Base-by-base conservation (phyloP, 2,329 filamentous ascomycete genomes). In the Pseudogymnoascus sp. region DNA sequence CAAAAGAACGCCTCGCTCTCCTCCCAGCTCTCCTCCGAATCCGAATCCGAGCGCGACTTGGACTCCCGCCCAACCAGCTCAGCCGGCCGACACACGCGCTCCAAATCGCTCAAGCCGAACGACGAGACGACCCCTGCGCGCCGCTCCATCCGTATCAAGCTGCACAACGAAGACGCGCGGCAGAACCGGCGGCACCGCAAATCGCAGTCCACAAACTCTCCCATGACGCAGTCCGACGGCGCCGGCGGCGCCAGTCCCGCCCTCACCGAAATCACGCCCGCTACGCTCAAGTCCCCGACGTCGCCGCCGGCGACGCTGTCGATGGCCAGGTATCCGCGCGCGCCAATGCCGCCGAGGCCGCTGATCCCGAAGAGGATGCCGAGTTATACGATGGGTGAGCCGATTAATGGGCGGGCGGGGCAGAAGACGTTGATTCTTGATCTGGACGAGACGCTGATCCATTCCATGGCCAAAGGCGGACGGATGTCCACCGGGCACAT, bases 401-500 rank as follows among this genome's bases (percentile, higher is more conserved):
- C 83, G 65, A 73, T 81, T 63, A 69, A 75, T 68, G 75, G 78
- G 52, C 76, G 76, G 59, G 78, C 84, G 52, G 86, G 88, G 65
- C 89, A 94, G 71, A 99, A 99, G 80, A 99, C 94, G 0, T 78
- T 99, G 64, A 92, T 99, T 66, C 81, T 99, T 61, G 94, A 99
- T 74, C 84, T 99, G 16, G 94, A 99, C 75, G 94, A 99, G 76
- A 99, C 94, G 0, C 78, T 99, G 68, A 99, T 99, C 68, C 94
- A 99, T 80, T 97, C 92, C 75, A 92, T 97, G 83, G 92, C 93
- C 65, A 97, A 97, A 74, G 94, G 94, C 31, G 92, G 93, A 61
- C 85, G 93, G 64, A 96, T 96, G 88, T 93, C 91, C 70, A 93
- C 91, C 19, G 94, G 94, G 16, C 94, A 99, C 76, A 99, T 99